phyloP scores from a whole-genome alignment of 2,329 filamentous ascomycete genomes.

The Colletotrichum tabaci region DNA sequence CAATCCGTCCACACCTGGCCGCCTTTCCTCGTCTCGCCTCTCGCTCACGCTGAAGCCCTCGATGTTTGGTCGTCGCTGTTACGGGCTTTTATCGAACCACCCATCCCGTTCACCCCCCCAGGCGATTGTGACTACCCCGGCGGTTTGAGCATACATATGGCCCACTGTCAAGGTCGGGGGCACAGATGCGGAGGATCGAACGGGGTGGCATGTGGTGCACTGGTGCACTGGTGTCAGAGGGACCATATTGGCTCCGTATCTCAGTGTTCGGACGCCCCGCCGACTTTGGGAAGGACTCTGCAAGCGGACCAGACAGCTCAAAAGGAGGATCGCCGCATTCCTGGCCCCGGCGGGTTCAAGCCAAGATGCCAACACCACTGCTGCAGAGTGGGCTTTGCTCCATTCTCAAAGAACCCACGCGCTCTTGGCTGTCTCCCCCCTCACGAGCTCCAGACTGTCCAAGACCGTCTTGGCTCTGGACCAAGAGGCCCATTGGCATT shows the following conservation, averaged over 20 bases:
- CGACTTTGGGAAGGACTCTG: conserved; percentile 37
- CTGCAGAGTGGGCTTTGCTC: conserved; percentile 32
- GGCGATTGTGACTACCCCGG: conserved; percentile 30
- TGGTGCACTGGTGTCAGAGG: not conserved
- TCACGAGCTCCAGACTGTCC: conserved; percentile 35
- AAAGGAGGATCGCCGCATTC: conserved; percentile 32
- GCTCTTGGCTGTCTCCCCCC: conserved; percentile 26
- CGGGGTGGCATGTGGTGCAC: conserved; percentile 21
- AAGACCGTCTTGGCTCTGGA: conserved; percentile 16
- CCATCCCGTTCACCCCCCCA: conserved; percentile 23
- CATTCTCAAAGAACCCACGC: conserved; percentile 33
- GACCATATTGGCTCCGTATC: too few relatives aligned
- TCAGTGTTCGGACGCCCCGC: conserved; percentile 28
- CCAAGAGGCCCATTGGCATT: conserved; percentile 6
- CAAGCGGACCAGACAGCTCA: conserved; percentile 28
- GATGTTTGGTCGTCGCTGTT: conserved; percentile 22
- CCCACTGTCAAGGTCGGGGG: conserved; percentile 5
- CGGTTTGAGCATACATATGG: conserved; percentile 14
- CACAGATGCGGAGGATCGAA: conserved; percentile 37
- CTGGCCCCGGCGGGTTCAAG: conserved; percentile 28
- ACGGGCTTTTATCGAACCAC: conserved; percentile 25
- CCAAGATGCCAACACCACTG: conserved; percentile 36
- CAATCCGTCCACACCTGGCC: not conserved
- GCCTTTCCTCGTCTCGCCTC: not conserved
- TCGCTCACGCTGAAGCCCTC: conserved; percentile 12